Evolutionary conservation across 306 rosid species (phyloP).

Genomic region (Biancaea sappan): DNA sequence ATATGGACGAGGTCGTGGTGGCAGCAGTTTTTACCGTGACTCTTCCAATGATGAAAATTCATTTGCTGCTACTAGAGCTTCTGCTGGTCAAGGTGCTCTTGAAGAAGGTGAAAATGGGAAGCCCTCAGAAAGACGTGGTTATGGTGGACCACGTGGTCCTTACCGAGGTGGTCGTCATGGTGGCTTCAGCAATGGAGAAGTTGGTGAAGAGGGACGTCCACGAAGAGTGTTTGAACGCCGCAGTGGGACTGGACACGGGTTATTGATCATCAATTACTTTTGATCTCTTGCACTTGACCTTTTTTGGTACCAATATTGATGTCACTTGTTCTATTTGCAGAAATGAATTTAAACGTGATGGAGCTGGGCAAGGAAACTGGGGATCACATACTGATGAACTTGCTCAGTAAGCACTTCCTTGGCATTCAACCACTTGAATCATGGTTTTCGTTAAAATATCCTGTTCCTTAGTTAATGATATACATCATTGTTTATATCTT

Average conservation of each 20-base stretch:
- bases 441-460: not conserved
- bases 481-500: not conserved
- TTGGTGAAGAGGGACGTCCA: constrained; percentile 58
- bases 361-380: constrained; percentile 72
- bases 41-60: constrained; percentile 44
- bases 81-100: constrained; percentile 56
- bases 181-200: constrained; percentile 56
- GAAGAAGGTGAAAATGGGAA: constrained; percentile 50
- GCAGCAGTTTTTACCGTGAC: constrained; percentile 48
- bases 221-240: constrained; percentile 56
- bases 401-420: constrained; percentile 48
- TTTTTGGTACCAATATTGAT: not conserved
- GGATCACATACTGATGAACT: constrained; percentile 55
- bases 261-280: constrained; percentile 15
- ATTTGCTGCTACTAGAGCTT: constrained; percentile 37
- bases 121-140: constrained; percentile 57
- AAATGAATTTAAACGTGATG: constrained; percentile 62
- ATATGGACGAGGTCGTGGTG: constrained; percentile 55
- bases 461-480: not conserved
- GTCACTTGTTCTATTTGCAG: constrained; percentile 28
- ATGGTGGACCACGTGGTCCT: constrained; percentile 54
- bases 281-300: not conserved
- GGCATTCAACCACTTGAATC: not conserved
- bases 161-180: constrained; percentile 63
- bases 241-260: constrained; percentile 77